Evolutionary conservation across 1,284 basidiomycete genomes (phyloP), one percentile per base, ranked within the genome.

Genomic region (Xerocomus nothofagi): DNA sequence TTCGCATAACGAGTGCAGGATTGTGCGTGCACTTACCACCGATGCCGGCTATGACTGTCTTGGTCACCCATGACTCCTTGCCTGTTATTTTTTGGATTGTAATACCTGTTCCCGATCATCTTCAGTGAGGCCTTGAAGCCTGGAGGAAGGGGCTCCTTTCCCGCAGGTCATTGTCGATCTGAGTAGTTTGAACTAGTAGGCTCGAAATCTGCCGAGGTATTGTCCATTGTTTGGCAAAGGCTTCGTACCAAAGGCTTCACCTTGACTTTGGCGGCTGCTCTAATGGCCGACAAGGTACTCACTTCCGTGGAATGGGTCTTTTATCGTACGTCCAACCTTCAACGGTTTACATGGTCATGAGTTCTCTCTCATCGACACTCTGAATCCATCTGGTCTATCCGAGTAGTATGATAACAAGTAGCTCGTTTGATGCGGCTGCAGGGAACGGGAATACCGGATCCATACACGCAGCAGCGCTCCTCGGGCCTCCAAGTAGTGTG

Each of bases 11-110:
- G 29, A 43, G 49, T 44, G 40, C 5, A 21, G 43, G 36, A 38
- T 12, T 10, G 33, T 2, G 27, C 33, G 46, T 45, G 46, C 23
- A 77, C 86, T 62, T 63, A 93, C 91, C 92, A 63, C 81, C 82
- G 46, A 76, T 84, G 39, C 91, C 93, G 10, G 92, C 86, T 44
- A 96, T 71, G 30, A 77, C 78, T 4, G 87, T 86, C 73, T 97
- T 98, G 45, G 82, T 78, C 2, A 82, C 79, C 71, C 94, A 98
- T 15, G 87, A 91, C 69, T 94, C 91, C 83, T 88, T 88, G 37
- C 79, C 64, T 89, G 82, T 74, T 86, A 93, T 67, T 88, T 87
- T 65, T 85, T 78, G 57, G 82, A 79, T 68, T 94, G 82, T 51
- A 80, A 68, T 47, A 84, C 70, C 47, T 83, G 78, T 10, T 74